Base-by-base conservation (phyloP, 352 stramenopile genomes). In the Phytophthora melonis region DNA sequence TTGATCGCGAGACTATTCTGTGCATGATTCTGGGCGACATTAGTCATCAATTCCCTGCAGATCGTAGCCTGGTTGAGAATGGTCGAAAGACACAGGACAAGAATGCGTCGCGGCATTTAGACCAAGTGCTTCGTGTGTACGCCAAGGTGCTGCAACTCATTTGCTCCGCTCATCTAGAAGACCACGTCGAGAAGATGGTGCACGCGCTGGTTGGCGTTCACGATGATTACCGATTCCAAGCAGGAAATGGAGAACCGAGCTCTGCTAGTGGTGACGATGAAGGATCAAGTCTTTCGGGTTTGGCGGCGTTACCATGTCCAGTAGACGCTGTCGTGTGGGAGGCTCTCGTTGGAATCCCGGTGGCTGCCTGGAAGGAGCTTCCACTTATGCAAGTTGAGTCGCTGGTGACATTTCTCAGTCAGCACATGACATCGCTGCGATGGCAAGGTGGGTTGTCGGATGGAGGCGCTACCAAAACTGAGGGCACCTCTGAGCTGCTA, bases 171-270 rank as follows among this genome's bases (percentile, higher is more conserved):
- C 64, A 93, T 73, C 58, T 97, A 7, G 87, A 87, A 58, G 90
- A 97, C 47, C 90, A 97, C 63, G 70, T 91, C 3, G 90, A 97
- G 69, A 94, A 93, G 59, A 81, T 96, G 32, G 66, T 97, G 0
- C 88, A 94, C 59, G 84, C 89, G 23, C 54, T 97, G 8, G 89
- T 96, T 52, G 90, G 89, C 1, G 80, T 95, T 1, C 86, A 96
- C 14, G 87, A 95, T 30, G 87, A 95, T 57, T 95, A 96, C 39
- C 86, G 86, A 25, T 94, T 94, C 62, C 80, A 87, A 63, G 83
- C 70, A 3, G 54, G 64, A 16, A 77, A 61, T 58, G 41, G 53
- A 61, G 64, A 64, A n/a, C 23, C 63, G 30, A 47, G 53, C 9
- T 66, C 39, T 62, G 54, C 68, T 34, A 54, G 13, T 66, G 27